phyloP scores from a whole-genome alignment of 768 basidiomycete genomes.

The Tremella mesenterica region DNA sequence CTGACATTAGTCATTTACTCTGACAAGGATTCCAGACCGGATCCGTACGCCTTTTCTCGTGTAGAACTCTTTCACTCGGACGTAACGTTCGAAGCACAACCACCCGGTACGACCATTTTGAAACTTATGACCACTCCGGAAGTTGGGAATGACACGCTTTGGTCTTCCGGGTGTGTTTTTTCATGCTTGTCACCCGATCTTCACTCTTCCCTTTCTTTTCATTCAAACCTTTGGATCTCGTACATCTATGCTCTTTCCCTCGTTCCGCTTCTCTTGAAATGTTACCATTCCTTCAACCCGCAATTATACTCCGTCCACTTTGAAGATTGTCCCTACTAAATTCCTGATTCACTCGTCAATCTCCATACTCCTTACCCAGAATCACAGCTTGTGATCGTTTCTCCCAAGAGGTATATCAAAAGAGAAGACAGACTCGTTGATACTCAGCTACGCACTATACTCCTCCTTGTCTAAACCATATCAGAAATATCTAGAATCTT shows the following conservation, averaged over 20 bases:
- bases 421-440: conserved; percentile 1
- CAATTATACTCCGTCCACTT: too few species aligned
- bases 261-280: too few species aligned
- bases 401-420: neutral
- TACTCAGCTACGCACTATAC: conserved; percentile 64
- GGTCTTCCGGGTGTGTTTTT: conserved; percentile 62
- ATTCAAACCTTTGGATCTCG: too few species aligned
- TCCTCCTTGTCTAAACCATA: conserved; percentile 67
- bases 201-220: too few species aligned
- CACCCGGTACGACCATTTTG: conserved; percentile 64
- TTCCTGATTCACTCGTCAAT: neutral
- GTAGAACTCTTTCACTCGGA: conserved; percentile 76
- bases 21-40: conserved; percentile 41
- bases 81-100: conserved; percentile 63
- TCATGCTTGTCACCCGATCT: too few species aligned
- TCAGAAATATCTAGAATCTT: conserved; percentile 66
- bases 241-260: too few species aligned
- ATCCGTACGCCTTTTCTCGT: conserved; percentile 56
- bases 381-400: neutral
- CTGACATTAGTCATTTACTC: conserved; percentile 44
- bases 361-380: neutral
- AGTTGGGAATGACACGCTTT: conserved; percentile 69
- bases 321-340: too few species aligned
- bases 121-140: conserved; percentile 64
- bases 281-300: too few species aligned